These are phyloP conservation scores for Fusarium pseudoanthophilum DNA, from an alignment of 2,329 filamentous ascomycete genomes.

Conservation along the genomic window DNA sequence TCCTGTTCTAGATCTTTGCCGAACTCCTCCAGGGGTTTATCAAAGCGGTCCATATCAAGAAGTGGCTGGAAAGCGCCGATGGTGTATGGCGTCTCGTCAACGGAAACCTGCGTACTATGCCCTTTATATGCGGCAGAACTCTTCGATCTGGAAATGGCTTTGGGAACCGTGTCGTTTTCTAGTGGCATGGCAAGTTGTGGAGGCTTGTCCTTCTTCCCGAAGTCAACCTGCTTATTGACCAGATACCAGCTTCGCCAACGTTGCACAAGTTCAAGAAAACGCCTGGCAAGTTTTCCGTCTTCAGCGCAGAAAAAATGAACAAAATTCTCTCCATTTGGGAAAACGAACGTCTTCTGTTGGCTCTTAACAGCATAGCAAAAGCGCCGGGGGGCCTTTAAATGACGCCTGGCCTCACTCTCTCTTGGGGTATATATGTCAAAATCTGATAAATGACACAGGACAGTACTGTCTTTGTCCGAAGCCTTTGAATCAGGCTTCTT, in stretches of 20 bases:
- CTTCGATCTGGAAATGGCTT: slow-evolving; percentile 53
- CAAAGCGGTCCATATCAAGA: slow-evolving; percentile 70
- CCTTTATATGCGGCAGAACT: slow-evolving; percentile 33
- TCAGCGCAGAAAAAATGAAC: slow-evolving; percentile 92
- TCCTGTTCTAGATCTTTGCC: slow-evolving; percentile 54
- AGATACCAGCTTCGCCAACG: slow-evolving; percentile 93
- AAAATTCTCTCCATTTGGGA: slow-evolving; percentile 84
- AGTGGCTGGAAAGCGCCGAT: slow-evolving; percentile 77
- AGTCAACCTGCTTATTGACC: slow-evolving; percentile 71
- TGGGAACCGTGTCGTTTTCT: slow-evolving; percentile 15
- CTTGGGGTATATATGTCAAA: slow-evolving; percentile 91
- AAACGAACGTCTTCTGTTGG: slow-evolving; percentile 87
- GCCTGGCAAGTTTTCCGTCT: slow-evolving; percentile 72
- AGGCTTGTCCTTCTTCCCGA: slow-evolving; percentile 53
- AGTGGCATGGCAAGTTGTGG: slow-evolving; percentile 4
- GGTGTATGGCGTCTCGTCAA: slow-evolving; percentile 65
- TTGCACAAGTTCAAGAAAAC: slow-evolving; percentile 78
- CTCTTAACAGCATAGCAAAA: slow-evolving; percentile 90
- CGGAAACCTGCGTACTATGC: slow-evolving; percentile 51
- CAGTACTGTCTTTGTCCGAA: slow-evolving; percentile 72
- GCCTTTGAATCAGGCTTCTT: slow-evolving; percentile 74
- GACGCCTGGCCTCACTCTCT: slow-evolving; percentile 72
- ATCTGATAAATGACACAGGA: slow-evolving; percentile 86
- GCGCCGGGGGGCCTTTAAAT: slow-evolving; percentile 85
- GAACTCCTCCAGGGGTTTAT: slow-evolving; percentile 62